Evolutionary conservation across 139 green algal species (phyloP), one percentile per base, ranked within the genome.

Genomic region (Coelastrella sp.): DNA sequence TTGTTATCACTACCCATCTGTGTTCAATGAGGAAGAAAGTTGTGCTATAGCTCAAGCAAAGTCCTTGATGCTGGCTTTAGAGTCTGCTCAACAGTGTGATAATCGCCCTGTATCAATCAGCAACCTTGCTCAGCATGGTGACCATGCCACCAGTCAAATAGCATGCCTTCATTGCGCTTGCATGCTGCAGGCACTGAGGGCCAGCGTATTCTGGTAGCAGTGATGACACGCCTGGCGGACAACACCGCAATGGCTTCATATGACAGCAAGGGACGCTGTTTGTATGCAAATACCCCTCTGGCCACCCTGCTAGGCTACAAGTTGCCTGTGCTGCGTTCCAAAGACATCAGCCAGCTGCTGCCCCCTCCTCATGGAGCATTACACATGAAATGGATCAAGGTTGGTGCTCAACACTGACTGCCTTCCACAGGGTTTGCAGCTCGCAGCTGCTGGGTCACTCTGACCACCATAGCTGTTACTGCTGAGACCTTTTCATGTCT

Each of bases 341-440:
- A 77, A 53, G 85, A 88, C 40, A 86, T 91, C 34, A 62, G 30
- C 25, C 62, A 78, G 19, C 51, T 91, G 38, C 27, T 91, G 81
- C 85, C 85, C 32, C 75, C 86, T 34, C 88, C 88, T 8, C 87
- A 86, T 73, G 77, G 81, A 32, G 40, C 32, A 34, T 59, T 91
- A 77, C 88, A 91, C 82, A 40, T 75, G 43, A 84, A 81, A 66
- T 91, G 77, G 76, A 82, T 91, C n/a, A 91, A 83, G 85, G 88
- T 87, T 17, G 17, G 19, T 8, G 19, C 30, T 1, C 57, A 34
- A 66, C 3, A 23, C 57, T 66, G 57, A 21, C 8, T 66, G 3
- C 57, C 48, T 23, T 23, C 48, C 13, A 15, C 48, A 57, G 1
- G 48, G 27, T 3, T 76, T 3, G 15, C 11, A 57, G 67, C 67